Evolutionary conservation across 257 asterid species (phyloP), one percentile per base, ranked within the genome.

Genomic region (Solanum bukasovii): DNA sequence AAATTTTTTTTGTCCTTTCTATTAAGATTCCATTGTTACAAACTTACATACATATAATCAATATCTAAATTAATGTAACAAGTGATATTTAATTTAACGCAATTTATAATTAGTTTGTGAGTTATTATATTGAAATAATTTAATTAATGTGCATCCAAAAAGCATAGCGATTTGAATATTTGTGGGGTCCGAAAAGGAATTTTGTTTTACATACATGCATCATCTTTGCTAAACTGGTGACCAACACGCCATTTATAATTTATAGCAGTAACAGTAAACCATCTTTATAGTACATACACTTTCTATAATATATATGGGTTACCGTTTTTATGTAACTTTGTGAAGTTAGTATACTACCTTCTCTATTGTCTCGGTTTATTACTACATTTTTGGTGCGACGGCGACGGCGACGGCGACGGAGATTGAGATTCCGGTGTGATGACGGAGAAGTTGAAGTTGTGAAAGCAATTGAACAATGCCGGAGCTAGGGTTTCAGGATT

Each of bases 401-500:
- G 84, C 13, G 29, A 37, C n/a, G n/a, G n/a, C n/a, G n/a, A 35
- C 79, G 44, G 81, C 2, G 35, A 40, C 85, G 67, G 85, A 27
- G 27, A 4, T 29, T 31, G 70, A 49, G 21, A 49, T 82, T 82
- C 44, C 38, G 4, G 70, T 82, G 70, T 18, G 13, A 82, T 82
- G 42, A 82, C 70, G 20, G 86, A 49, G 86, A 49, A 82, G 20
- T 37, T 29, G 70, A 81, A 81, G 85, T 18, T 9, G 86, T 82
- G 18, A 82, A 82, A 82, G 44, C 4, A 29, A 82, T 79, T 44
- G 88, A 59, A 87, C 61, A 91, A 92, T 92, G 97, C 90, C 95
- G 73, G 92, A 93, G 90, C 37, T 86, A 91, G 94, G 91, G 67
- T 89, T 91, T 91, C 78, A 73, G 93, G 91, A 90, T 87, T 91